A percentile compares a stretch with the other conserved stretches of the same genome.
phyloP scores from a whole-genome alignment of 495 filamentous ascomycete genomes.

The Xylaria flabelliformis region DNA sequence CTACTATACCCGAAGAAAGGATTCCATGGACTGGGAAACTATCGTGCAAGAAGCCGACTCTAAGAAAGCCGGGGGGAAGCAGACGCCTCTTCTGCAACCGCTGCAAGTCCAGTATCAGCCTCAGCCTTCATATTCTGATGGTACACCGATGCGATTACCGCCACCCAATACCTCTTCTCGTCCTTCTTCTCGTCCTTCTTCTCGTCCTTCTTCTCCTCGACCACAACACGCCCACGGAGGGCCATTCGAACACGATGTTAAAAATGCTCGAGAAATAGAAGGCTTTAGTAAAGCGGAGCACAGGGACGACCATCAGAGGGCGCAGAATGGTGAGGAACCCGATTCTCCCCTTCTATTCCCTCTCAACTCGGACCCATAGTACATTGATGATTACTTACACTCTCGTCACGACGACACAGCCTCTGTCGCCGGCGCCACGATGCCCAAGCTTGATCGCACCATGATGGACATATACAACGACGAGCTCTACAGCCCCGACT shows the following conservation, averaged over 20 bases:
- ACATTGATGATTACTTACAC: conserved; percentile 48
- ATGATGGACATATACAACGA: conserved; percentile 86
- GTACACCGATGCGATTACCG: conserved; percentile 38
- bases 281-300: conserved; percentile 32
- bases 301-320: conserved; percentile 53
- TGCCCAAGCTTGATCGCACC: conserved; percentile 83
- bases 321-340: conserved; percentile 53
- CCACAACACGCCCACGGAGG: conserved; percentile 38
- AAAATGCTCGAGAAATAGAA: no score
- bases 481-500: conserved; percentile 78
- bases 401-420: conserved; percentile 49
- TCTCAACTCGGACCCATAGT: conserved; percentile 58
- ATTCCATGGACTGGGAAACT: not conserved
- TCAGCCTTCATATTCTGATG: conserved; percentile 41
- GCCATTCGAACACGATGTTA: no score
- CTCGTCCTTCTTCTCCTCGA: conserved; percentile 32
- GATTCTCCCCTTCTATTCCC: conserved; percentile 42
- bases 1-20: not conserved
- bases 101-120: conserved; percentile 41
- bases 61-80: not conserved
- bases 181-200: conserved; percentile 34
- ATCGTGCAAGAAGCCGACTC: not conserved
- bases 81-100: conserved; percentile 36
- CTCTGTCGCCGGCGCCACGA: conserved; percentile 55
- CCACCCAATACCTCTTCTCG: conserved; percentile 44